A percentile compares a stretch with the other conserved stretches of the same genome.
phyloP scores from a whole-genome alignment of 2,329 filamentous ascomycete genomes.

The Monilinia aucupariae region DNA sequence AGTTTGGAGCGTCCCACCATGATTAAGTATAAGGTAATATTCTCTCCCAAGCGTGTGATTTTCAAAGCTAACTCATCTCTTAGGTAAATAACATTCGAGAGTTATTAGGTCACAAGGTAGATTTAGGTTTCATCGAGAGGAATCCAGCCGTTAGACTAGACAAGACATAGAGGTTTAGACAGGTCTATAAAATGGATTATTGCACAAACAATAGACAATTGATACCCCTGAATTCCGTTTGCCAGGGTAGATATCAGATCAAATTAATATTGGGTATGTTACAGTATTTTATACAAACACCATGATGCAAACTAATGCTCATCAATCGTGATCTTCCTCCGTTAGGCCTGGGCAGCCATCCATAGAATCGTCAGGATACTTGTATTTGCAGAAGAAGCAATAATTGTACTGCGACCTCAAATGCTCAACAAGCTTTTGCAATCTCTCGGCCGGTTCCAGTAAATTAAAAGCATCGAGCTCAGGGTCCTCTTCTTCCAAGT shows the following conservation, averaged over 20 bases:
- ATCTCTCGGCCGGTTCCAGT: constrained; percentile 58
- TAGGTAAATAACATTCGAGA: constrained; percentile 51
- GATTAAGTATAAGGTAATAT: constrained; percentile 40
- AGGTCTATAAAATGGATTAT: constrained; percentile 4
- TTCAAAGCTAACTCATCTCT: constrained; percentile 19
- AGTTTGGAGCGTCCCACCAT: constrained; percentile 92
- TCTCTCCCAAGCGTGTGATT: too few species aligned
- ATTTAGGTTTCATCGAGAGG: constrained; percentile 84
- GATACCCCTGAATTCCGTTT: background rate
- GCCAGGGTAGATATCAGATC: background rate
- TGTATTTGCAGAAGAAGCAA: constrained; percentile 94
- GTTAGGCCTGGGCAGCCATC: constrained; percentile 83
- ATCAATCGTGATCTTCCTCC: constrained; percentile 74
- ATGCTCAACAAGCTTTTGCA: constrained; percentile 61
- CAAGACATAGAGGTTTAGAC: constrained; percentile 28
- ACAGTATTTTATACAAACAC: constrained; percentile 18
- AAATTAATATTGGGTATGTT: constrained; percentile 26
- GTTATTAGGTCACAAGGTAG: constrained; percentile 83
- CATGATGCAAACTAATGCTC: background rate
- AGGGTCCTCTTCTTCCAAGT: constrained; percentile 70
- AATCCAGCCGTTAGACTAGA: constrained; percentile 81
- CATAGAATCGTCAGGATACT: constrained; percentile 68
- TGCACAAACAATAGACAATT: constrained; percentile 2
- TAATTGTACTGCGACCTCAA: constrained; percentile 70
- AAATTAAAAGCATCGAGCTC: constrained; percentile 77